A percentile compares a stretch with the other conserved stretches of the same genome.
Evolutionary conservation across 345 rosid species (phyloP).

Genomic region (Geranium rotundifolium): DNA sequence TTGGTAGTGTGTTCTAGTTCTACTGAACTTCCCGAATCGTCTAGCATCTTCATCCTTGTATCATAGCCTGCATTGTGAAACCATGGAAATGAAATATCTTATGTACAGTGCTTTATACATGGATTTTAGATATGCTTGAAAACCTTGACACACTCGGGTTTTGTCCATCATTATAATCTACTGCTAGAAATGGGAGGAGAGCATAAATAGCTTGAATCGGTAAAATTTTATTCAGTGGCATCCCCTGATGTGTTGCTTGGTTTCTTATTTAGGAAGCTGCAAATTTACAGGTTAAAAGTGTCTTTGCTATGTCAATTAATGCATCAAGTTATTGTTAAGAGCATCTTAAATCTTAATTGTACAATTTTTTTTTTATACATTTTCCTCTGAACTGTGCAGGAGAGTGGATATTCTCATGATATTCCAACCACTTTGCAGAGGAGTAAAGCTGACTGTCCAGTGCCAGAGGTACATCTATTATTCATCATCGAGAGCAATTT

Average conservation of each 20-base stretch:
- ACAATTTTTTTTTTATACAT: neutral
- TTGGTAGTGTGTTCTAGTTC: neutral
- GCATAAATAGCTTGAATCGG: neutral
- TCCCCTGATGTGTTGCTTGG: neutral
- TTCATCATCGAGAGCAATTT: neutral
- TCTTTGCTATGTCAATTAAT: neutral
- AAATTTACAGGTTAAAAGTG: neutral
- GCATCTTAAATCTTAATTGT: neutral
- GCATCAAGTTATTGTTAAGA: neutral
- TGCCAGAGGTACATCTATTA: constrained; percentile 57
- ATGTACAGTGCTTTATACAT: neutral
- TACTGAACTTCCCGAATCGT: neutral
- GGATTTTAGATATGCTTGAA: neutral
- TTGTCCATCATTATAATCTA: neutral
- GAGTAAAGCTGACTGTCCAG: constrained; percentile 96
- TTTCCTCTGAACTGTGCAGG: constrained; percentile 24
- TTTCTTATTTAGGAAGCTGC: neutral
- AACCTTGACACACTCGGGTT: neutral
- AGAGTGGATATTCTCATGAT: constrained; percentile 75
- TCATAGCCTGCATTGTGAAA: neutral
- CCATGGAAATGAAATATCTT: too few relatives aligned
- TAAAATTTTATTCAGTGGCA: neutral
- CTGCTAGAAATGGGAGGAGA: neutral
- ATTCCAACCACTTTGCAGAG: constrained; percentile 96
- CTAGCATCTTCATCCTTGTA: neutral